Evolutionary conservation across 202 grass and related monocot species (phyloP).

Genomic region (Sporobolus alterniflorus): DNA sequence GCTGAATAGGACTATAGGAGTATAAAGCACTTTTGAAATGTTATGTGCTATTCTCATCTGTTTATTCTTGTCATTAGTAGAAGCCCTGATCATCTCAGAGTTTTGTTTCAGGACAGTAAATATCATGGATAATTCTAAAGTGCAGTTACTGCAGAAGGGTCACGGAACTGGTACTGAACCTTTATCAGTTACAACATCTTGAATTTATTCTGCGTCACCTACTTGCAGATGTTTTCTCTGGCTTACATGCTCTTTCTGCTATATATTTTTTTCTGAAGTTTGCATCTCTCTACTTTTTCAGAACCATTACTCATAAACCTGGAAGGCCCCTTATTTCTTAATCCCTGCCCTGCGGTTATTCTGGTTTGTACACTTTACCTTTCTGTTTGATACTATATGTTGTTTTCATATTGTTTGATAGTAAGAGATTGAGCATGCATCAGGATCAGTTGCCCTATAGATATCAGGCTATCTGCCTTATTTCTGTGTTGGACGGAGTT

Average conservation of each 20-base stretch:
- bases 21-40: neutral
- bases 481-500: neutral
- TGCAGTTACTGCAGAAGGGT: slow-evolving; percentile 73
- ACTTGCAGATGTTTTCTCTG: neutral
- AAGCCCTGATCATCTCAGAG: neutral
- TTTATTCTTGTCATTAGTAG: neutral
- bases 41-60: neutral
- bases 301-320: slow-evolving; percentile 58
- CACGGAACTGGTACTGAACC: slow-evolving; percentile 58
- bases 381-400: slow-evolving; percentile 25
- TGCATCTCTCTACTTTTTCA: slow-evolving; percentile 54
- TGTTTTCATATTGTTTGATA: slow-evolving; percentile 35
- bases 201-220: slow-evolving; percentile 20
- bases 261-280: slow-evolving; percentile 33
- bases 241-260: slow-evolving; percentile 13
- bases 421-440: slow-evolving; percentile 5
- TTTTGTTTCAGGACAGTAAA: slow-evolving; percentile 80
- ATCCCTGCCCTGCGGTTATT: slow-evolving; percentile 74
- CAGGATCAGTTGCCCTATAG: neutral
- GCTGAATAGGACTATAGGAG: slow-evolving; percentile 7
- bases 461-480: neutral
- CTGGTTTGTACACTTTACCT: slow-evolving; percentile 88
- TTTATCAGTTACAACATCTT: slow-evolving; percentile 29
- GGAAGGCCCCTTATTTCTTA: slow-evolving; percentile 64
- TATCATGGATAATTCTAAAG: slow-evolving; percentile 58